phyloP scores from a whole-genome alignment of 768 basidiomycete genomes.

The Infundibulicybe gibba region DNA sequence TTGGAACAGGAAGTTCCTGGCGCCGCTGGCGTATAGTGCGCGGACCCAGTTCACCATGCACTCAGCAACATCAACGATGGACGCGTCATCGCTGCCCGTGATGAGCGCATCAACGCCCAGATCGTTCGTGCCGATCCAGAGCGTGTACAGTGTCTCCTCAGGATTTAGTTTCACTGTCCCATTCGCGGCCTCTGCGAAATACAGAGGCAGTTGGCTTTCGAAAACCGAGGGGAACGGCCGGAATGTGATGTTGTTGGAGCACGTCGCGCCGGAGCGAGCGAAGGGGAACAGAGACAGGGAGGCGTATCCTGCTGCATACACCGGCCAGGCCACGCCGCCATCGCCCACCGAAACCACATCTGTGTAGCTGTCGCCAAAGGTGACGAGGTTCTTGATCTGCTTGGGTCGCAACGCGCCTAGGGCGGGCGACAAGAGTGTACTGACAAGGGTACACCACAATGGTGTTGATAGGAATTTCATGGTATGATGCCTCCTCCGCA shows the following conservation, averaged over 20 bases:
- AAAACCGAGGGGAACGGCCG: conserved; percentile 53
- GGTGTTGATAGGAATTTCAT: too few relatives aligned
- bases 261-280: conserved; percentile 56
- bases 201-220: conserved; percentile 49
- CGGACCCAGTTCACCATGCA: conserved; percentile 42
- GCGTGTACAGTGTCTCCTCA: conserved; percentile 41
- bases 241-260: conserved; percentile 54
- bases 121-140: too few relatives aligned
- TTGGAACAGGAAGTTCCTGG: conserved; percentile 46
- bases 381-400: conserved; percentile 58
- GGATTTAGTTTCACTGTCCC: conserved; percentile 13
- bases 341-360: conserved; percentile 38
- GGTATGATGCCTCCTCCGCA: too few relatives aligned
- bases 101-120: conserved; percentile 36
- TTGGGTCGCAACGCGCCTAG: conserved; percentile 5
- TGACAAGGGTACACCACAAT: too few relatives aligned
- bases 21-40: conserved; percentile 36
- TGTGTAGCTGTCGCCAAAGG: conserved; percentile 63
- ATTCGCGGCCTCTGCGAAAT: conserved; percentile 27
- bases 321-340: conserved; percentile 53
- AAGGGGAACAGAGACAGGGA: conserved; percentile 48
- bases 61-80: conserved; percentile 35
- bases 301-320: conserved; percentile 51
- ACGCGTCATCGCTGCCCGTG: conserved; percentile 31
- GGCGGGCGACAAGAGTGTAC: too few relatives aligned